These are phyloP conservation scores for Xylaria curta DNA, from an alignment of 495 filamentous ascomycete genomes.

Conservation along the genomic window DNA sequence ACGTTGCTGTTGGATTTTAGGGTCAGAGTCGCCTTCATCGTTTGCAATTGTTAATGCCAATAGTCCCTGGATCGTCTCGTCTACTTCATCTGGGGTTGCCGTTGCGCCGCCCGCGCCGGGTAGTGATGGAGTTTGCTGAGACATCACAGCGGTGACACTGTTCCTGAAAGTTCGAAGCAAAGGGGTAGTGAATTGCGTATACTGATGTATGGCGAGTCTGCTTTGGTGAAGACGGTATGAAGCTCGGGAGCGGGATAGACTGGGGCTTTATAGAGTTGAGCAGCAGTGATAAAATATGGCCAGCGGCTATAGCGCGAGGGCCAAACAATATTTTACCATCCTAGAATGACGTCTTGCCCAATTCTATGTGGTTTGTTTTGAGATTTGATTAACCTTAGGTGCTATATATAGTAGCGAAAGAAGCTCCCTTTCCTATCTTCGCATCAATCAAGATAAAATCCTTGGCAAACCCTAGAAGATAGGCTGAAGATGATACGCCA, in stretches of 20 bases:
- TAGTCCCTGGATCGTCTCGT: no score
- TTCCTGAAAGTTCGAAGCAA: not conserved
- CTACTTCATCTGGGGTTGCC: no score
- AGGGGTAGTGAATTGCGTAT: not conserved
- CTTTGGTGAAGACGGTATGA: not conserved
- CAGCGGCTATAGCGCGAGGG: not conserved
- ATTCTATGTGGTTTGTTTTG: not conserved
- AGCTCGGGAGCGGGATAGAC: not conserved
- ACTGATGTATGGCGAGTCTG: not conserved
- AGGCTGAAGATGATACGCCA: not conserved
- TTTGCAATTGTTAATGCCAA: no score
- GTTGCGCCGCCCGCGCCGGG: no score
- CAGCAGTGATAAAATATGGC: not conserved
- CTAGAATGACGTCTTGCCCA: not conserved
- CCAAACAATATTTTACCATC: not conserved
- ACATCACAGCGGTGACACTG: not conserved
- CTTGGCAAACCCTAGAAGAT: not conserved
- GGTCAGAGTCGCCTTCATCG: no score
- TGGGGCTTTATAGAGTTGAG: slow-evolving; percentile 1
- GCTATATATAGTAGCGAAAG: not conserved
- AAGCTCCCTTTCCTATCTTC: not conserved
- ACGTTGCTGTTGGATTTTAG: no score
- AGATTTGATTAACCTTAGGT: not conserved
- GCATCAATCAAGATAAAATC: not conserved
- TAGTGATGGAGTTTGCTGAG: no score